Evolutionary conservation across 2,329 filamentous ascomycete species (phyloP).

Genomic region (Ophiocordyceps polyrhachis-furcata): DNA sequence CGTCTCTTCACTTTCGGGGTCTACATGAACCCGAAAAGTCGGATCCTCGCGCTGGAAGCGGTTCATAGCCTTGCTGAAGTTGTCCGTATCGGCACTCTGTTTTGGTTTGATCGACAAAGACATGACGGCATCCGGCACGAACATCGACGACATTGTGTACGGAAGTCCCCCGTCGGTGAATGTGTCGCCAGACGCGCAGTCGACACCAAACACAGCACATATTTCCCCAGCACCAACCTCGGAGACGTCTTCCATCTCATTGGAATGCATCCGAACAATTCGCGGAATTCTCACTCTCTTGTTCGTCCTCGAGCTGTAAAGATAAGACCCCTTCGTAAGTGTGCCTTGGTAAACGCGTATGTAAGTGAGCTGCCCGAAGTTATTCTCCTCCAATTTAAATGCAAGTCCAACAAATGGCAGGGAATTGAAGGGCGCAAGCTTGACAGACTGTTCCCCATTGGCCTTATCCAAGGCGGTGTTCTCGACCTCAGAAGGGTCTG

Average conservation of each 20-base stretch:
- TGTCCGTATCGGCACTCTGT: constrained; percentile 73
- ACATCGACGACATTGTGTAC: constrained; percentile 97
- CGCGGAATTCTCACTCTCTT: constrained; percentile 95
- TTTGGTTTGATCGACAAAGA: constrained; percentile 96
- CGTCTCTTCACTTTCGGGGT: constrained; percentile 82
- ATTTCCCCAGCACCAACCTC: constrained; percentile 95
- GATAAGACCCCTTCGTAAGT: constrained; percentile 69
- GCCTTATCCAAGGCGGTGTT: constrained; percentile 78
- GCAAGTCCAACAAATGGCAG: constrained; percentile 88
- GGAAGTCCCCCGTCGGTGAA: constrained; percentile 88
- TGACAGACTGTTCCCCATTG: constrained; percentile 59
- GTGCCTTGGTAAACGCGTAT: constrained; percentile 95
- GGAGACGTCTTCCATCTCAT: constrained; percentile 93
- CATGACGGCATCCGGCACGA: constrained; percentile 93
- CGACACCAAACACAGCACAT: constrained; percentile 93
- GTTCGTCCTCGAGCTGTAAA: constrained; percentile 84
- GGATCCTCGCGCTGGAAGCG: constrained; percentile 97
- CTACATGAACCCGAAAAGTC: constrained; percentile 88
- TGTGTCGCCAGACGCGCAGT: constrained; percentile 93
- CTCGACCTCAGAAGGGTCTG: constrained; percentile 74
- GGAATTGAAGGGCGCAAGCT: constrained; percentile 82
- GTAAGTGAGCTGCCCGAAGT: constrained; percentile 95
- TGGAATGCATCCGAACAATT: constrained; percentile 98
- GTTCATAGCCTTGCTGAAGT: constrained; percentile 97
- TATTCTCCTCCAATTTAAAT: constrained; percentile 98